These are phyloP conservation scores for Colletotrichum tropicale DNA, from an alignment of 2,329 filamentous ascomycete species.

Conservation along the genomic window DNA sequence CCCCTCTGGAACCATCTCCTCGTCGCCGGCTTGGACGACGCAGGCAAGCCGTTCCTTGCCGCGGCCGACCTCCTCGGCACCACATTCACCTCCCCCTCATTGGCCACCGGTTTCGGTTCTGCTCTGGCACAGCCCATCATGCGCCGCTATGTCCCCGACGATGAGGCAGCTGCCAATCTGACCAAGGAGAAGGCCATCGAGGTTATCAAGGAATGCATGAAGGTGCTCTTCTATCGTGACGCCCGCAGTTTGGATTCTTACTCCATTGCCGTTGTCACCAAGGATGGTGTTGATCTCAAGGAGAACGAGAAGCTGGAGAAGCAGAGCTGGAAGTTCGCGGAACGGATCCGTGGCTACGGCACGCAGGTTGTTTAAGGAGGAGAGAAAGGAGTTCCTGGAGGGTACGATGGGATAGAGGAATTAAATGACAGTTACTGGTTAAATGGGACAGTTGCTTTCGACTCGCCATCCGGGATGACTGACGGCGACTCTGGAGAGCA, in stretches of 20 bases:
- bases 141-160: conserved; percentile 82
- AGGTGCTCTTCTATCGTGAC: conserved; percentile 97
- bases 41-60: conserved; percentile 85
- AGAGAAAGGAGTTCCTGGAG: background rate
- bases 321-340: conserved; percentile 98
- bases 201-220: conserved; percentile 92
- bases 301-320: conserved; percentile 88
- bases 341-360: conserved; percentile 92
- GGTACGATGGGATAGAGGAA: background rate
- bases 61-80: conserved; percentile 92
- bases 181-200: conserved; percentile 79
- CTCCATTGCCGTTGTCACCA: conserved; percentile 87
- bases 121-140: conserved; percentile 94
- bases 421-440: conserved; percentile 7
- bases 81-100: conserved; percentile 83
- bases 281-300: conserved; percentile 85
- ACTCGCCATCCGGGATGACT: background rate
- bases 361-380: conserved; percentile 70
- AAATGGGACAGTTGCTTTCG: background rate
- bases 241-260: conserved; percentile 91
- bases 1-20: conserved; percentile 97
- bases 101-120: conserved; percentile 92
- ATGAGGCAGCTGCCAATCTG: conserved; percentile 74
- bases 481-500: background rate
- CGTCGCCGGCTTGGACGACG: conserved; percentile 84